Base-by-base conservation (phyloP, 441 rosid genomes). In the Erodium texanum region DNA sequence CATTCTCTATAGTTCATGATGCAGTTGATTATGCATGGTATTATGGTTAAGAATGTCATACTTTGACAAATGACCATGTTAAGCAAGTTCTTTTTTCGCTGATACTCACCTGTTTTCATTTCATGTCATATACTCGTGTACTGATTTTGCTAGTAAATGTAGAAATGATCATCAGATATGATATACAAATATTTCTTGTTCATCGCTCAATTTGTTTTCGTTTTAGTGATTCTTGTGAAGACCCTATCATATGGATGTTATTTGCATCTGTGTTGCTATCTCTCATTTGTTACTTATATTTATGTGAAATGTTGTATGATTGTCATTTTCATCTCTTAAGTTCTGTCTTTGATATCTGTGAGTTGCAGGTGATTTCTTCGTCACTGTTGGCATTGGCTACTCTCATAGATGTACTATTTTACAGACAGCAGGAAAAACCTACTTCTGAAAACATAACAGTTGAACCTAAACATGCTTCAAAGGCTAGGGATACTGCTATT, bases 331-430 rank as follows among this genome's bases (percentile, higher is more conserved):
- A n/a, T 62, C 20, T 27, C 41, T 22, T 62, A 18, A 27, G 41
- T 27, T 62, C 41, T 38, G 43, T 15, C 65, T 62, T 41, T 62
- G 41, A 12, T 70, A 54, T 66, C 62, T 70, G 66, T 79, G 64
- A 67, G 65, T 74, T 74, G 72, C 83, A 92, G 99, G 96, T 89
- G 81, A 80, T 85, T 62, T 85, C 98, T 27, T 87, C 96, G 19
- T 88, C 99, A 24, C 68, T 92, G 80, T 82, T 88, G 83, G 96
- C 94, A 41, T 82, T 94, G 85, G 94, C 97, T 48, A 84, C 92
- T 41, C 86, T 92, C 81, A 82, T 94, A 74, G 97, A 92, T 85
- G 85, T 89, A 71, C 82, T 92, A 71, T 76, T 86, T 70, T 73
- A 73, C 23, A 72, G 70, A 67, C 81, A 79, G 70, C 72, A 85